Evolutionary conservation across 371 early-diverging fungal species (phyloP), one percentile per base, ranked within the genome.

Genomic region (Sporodiniella umbellata): DNA sequence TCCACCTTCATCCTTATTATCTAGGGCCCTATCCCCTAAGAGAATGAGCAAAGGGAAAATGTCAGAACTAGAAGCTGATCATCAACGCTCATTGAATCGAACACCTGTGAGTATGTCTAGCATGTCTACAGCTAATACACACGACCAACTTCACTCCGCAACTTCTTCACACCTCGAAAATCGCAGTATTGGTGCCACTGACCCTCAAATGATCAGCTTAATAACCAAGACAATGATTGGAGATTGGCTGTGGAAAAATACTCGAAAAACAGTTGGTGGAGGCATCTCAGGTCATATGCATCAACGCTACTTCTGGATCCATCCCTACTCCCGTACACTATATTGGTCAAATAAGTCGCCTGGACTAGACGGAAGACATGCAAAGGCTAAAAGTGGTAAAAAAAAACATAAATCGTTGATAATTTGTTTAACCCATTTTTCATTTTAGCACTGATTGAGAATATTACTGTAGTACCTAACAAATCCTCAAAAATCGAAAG

Each of bases 141-240:
- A 58, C 39, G 62, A 56, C 25, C 58, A 52, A 15, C 53, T 58
- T 17, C 58, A 28, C 11, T 54, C 63, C 6, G 31, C 54, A 10
- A 35, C 49, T 23, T 58, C 58, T 21, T 56, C 56, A 6, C 44
- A 53, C 12, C 44, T 52, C 17, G 61, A 56, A 14, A 39, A 21
- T n/a, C 48, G 53, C 46, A 42, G 43, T 12, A 56, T 22, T 12
- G 30, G 33, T 33, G 51, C 46, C 14, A 52, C 53, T 14, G 62
- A 56, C 30, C 58, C 66, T 3, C 50, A 33, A n/a, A 53, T 59
- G 22, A 73, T 69, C 21, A 54, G 84, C 31, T 53, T 86, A 18
- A 83, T 92, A 37, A 87, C 91, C 4, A 83, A 86, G 44, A 84
- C 86, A 23, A 88, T 88, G 89, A 79, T 86, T 35, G 89, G 89